Percentiles rank a stretch among this genome's conserved stretches.
Evolutionary conservation across 1,139 yeast species (phyloP).

Genomic region (Komagataea norvegica): DNA sequence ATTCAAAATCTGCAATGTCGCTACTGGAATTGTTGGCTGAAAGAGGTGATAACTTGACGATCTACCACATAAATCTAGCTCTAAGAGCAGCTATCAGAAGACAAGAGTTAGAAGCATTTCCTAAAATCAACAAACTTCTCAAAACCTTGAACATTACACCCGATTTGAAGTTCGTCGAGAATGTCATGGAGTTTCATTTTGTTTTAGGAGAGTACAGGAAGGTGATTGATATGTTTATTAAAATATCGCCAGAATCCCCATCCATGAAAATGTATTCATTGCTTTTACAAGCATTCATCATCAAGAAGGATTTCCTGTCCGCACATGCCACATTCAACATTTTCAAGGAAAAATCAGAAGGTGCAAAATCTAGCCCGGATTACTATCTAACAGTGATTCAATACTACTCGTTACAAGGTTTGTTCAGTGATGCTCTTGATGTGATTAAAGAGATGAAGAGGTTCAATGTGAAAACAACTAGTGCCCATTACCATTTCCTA

Average conservation of each 20-base stretch:
- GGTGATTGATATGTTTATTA: conserved; percentile 12
- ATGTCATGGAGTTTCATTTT: conserved; percentile 15
- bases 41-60: conserved; percentile 49
- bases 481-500: conserved; percentile 16
- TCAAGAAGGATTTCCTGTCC: conserved; percentile 5
- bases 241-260: background rate
- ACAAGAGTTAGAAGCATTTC: conserved; percentile 9
- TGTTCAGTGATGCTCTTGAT: conserved; percentile 32
- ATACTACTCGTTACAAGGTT: conserved; percentile 16
- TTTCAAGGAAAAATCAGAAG: background rate
- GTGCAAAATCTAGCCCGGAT: background rate
- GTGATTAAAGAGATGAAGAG: conserved; percentile 36
- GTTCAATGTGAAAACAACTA: conserved; percentile 4
- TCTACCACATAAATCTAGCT: conserved; percentile 57
- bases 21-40: conserved; percentile 61
- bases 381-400: conserved; percentile 13
- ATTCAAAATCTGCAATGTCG: conserved; percentile 58
- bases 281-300: conserved; percentile 17
- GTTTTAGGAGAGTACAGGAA: conserved; percentile 11
- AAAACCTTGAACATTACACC: conserved; percentile 12
- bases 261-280: conserved; percentile 10
- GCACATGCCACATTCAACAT: conserved; percentile 7
- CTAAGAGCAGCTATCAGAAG: conserved; percentile 55
- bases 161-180: conserved; percentile 10
- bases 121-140: conserved; percentile 13